Evolutionary conservation across 192 early-diverging fungal genomes (phyloP).

Genomic region (Mortierella alpina): DNA sequence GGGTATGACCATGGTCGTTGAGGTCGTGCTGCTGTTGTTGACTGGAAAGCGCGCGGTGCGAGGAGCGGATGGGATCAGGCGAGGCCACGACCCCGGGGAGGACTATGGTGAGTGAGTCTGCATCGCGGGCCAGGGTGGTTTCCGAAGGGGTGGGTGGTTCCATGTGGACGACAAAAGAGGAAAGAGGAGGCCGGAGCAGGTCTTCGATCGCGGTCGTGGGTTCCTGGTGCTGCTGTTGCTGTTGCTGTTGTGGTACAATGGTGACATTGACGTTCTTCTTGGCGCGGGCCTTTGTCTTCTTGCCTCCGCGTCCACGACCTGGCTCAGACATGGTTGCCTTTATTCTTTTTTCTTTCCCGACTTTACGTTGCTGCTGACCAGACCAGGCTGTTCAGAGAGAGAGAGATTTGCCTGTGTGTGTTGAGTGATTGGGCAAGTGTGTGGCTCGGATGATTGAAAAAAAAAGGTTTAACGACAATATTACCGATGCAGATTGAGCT

Average conservation of each 20-base stretch:
- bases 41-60: background rate
- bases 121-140: background rate
- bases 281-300: too few relatives aligned
- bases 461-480: background rate
- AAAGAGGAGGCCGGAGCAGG: too few relatives aligned
- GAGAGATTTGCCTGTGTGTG: background rate
- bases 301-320: too few relatives aligned
- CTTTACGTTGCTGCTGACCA: too few relatives aligned
- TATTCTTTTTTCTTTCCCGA: too few relatives aligned
- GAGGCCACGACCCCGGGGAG: background rate
- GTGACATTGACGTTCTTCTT: too few relatives aligned
- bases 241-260: too few relatives aligned
- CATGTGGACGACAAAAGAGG: conserved; percentile 17
- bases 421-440: background rate
- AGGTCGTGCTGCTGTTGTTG: background rate
- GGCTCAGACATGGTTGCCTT: too few relatives aligned
- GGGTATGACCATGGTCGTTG: background rate
- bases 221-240: too few relatives aligned
- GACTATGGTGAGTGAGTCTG: background rate
- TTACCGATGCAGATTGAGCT: background rate
- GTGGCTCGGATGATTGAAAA: background rate
- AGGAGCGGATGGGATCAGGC: conserved; percentile 8
- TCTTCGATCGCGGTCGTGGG: too few relatives aligned
- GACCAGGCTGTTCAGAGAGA: background rate
- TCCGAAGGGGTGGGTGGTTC: conserved; percentile 9